Percentiles rank a stretch among this genome's conserved stretches.
Conservation (phyloP, 2,329 filamentous ascomycete genomes). For the Triangularia verruculosa region DNA sequence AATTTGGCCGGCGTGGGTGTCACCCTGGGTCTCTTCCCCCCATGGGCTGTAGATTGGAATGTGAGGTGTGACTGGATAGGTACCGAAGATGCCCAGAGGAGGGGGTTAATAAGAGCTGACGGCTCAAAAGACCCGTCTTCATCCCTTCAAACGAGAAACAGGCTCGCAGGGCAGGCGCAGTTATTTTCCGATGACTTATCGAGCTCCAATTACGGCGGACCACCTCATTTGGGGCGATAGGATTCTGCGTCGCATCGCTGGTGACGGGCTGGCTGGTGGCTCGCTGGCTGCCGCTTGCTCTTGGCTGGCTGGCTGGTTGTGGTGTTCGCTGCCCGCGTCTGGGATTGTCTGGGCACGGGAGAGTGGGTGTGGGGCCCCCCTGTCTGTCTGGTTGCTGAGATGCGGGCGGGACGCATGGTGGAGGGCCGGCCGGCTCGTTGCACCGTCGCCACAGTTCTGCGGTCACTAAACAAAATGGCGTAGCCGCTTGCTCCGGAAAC, state of each 20-base stretch:
- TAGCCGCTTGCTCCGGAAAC: conserved; percentile 30
- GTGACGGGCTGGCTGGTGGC: conserved; percentile 9
- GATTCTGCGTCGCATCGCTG: conserved; percentile 16
- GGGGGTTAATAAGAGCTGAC: background rate
- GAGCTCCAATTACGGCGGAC: conserved; percentile 21
- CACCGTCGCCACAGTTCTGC: conserved; percentile 25
- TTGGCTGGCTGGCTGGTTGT: background rate
- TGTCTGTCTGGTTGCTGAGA: conserved; percentile 20
- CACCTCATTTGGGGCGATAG: conserved; percentile 23
- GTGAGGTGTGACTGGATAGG: background rate
- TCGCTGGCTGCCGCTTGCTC: background rate
- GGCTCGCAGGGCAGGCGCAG: conserved; percentile 5
- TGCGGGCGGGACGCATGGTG: conserved; percentile 26
- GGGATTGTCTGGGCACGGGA: conserved; percentile 16
- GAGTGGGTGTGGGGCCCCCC: conserved; percentile 18
- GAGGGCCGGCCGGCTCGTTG: conserved; percentile 21
- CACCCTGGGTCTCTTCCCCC: background rate
- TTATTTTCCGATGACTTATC: conserved; percentile 21
- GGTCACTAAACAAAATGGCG: conserved; percentile 27
- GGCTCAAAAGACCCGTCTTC: background rate
- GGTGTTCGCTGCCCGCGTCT: background rate
- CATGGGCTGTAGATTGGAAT: background rate
- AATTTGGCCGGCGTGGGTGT: background rate
- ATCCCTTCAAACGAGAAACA: background rate
- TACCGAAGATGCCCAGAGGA: background rate